Base-by-base conservation (phyloP, 345 rosid genomes). In the Boechera stricta region DNA sequence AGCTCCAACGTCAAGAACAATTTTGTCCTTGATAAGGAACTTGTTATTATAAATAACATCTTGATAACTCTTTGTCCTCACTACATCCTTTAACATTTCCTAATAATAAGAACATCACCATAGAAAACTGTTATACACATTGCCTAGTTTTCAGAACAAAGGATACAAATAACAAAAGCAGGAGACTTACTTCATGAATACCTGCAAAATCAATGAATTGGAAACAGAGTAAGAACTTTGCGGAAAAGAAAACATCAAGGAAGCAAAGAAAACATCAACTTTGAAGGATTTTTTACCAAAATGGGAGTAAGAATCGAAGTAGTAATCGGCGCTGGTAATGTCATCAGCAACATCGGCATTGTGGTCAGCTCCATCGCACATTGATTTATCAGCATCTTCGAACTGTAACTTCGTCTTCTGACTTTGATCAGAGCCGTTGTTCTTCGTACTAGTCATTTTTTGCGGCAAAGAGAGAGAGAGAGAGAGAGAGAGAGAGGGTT, bases 81-180 rank as follows among this genome's bases (percentile, higher is more conserved):
- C 97, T 0, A 75, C 85, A 85, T 94, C 98, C 71, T 94, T 94
- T 49, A 94, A 79, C 99, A 94, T 94, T 87, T 94, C 99, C 99
- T 94, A 87, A 80, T 82, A 78, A 55, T 0, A 53, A 47, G 12
- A 6, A 42, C 33, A 53, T 35, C 7, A 45, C 49, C 49, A 13
- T 2, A 13, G 16, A 5, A 44, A 44, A 44, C 48, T 44, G 6
- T 44, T 44, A 44, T 44, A 44, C 16, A 13, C 16, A 45, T 45
- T 45, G 18, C 16, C 16, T 45, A 45, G 49, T 10, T 59, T 39
- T 59, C 55, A 66, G 56, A 74, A 32, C 33, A 64, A 13, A 52
- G 32, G 68, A 10, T 57, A 39, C 21, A 26, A 61, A 16, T 66
- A 58, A 72, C 21, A 79, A 44, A 62, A 60, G 77, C 84, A 49